These are phyloP conservation scores for Ilyonectria mors-panacis DNA, from an alignment of 2,329 filamentous ascomycete genomes.

Conservation along the genomic window DNA sequence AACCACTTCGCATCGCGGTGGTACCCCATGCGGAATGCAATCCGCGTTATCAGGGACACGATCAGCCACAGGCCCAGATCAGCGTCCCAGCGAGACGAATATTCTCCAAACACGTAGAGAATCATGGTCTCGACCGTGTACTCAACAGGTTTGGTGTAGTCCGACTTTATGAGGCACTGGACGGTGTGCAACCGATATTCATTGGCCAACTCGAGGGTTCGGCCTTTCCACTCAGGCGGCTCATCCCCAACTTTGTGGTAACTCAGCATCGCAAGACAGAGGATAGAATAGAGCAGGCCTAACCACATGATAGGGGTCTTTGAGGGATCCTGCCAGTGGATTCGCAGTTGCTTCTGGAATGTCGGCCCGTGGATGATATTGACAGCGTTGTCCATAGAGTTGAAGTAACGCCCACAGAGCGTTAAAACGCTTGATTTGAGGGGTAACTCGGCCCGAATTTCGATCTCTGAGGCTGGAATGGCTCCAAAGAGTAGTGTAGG, in stretches of 20 bases:
- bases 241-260: slow-evolving; percentile 86
- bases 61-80: slow-evolving; percentile 77
- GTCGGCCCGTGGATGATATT: slow-evolving; percentile 87
- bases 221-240: slow-evolving; percentile 82
- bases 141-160: slow-evolving; percentile 82
- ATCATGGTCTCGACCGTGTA: slow-evolving; percentile 86
- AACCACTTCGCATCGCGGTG: slow-evolving; percentile 85
- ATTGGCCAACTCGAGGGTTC: slow-evolving; percentile 70
- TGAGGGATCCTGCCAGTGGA: slow-evolving; percentile 79
- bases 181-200: slow-evolving; percentile 81
- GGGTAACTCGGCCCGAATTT: slow-evolving; percentile 85
- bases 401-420: slow-evolving; percentile 91
- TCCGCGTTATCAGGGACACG: slow-evolving; percentile 67
- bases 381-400: slow-evolving; percentile 80
- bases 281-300: slow-evolving; percentile 81
- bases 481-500: slow-evolving; percentile 86
- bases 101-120: slow-evolving; percentile 83
- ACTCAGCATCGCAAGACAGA: slow-evolving; percentile 83
- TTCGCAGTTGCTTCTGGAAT: slow-evolving; percentile 80
- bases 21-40: slow-evolving; percentile 80
- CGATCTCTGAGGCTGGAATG: slow-evolving; percentile 78
- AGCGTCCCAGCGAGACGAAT: slow-evolving; percentile 80
- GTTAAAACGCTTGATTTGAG: slow-evolving; percentile 87
- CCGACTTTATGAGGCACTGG: slow-evolving; percentile 81
- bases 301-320: slow-evolving; percentile 85